Conservation (phyloP, 2,329 filamentous ascomycete species). For the Diaporthe australafricana region DNA sequence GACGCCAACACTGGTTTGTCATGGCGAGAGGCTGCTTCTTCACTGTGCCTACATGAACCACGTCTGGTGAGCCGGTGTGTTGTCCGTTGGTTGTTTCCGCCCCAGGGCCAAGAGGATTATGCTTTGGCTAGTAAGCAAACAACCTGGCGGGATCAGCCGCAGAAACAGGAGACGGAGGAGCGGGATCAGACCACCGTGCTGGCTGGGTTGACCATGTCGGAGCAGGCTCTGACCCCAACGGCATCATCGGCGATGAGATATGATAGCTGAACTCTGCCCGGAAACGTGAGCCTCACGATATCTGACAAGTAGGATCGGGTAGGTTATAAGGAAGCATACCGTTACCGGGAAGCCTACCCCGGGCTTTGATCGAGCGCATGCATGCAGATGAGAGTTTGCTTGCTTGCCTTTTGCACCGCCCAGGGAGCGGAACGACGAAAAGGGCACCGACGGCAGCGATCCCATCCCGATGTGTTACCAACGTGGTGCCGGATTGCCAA, state of each 20-base stretch:
- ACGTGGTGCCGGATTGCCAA: constrained; percentile 2
- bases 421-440: background rate
- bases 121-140: constrained; percentile 10
- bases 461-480: constrained; percentile 4
- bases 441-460: background rate
- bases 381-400: background rate
- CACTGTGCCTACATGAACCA: background rate
- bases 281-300: background rate
- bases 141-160: constrained; percentile 20
- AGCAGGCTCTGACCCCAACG: constrained; percentile 9
- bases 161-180: constrained; percentile 34
- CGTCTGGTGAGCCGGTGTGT: background rate
- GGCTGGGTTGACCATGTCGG: constrained; percentile 20
- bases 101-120: constrained; percentile 1
- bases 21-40: background rate
- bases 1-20: background rate
- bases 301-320: constrained; percentile 1
- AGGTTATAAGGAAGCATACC: background rate
- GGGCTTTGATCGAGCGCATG: background rate
- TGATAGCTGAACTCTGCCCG: constrained; percentile 14
- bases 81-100: background rate
- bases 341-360: background rate
- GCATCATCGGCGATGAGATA: background rate
- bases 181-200: constrained; percentile 33
- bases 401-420: too few species aligned